Evolutionary conservation across 352 stramenopile species (phyloP), one percentile per base, ranked within the genome.

Genomic region (Phytophthora niederhauseri): DNA sequence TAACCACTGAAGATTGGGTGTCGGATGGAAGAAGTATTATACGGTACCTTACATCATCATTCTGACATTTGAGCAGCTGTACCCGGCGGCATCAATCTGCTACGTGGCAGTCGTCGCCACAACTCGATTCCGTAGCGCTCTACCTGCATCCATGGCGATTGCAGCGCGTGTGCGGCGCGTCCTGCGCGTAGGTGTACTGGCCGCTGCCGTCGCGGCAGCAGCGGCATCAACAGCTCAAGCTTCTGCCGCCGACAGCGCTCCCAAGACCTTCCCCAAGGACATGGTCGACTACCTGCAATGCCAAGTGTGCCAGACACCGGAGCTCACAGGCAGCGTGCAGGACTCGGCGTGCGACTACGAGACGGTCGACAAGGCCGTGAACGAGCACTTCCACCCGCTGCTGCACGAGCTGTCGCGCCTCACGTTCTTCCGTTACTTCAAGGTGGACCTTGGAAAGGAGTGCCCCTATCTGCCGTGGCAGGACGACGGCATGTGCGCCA

Each of bases 401-500:
- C 75, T 96, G 6, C 61, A 89, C 22, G 87, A 94, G 59, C 79
- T 96, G 28, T 90, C 87, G 30, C 77, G 77, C 48, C 78, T 92
- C 54, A 91, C 83, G 14, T 98, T 98, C 77, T 98, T 98, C 71
- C 92, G 92, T 43, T 98, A 97, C 81, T 98, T 97, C 67, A 96
- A 97, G 59, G 91, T 97, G 26, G 91, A 98, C 71, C 76, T 98
- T 48, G 87, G 87, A 56, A 92, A 92, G 45, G 76, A 91, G 52
- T 98, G 94, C 57, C 90, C 90, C 0, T 97, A 93, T 68, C 49
- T 72, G 51, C 66, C 70, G 48, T 98, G 93, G 93, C 75, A 94
- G 31, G 90, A 97, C 68, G 93, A 98, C 57, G 91, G 91, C 50
- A 91, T 94, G 83, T 98, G 94, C 73, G 83, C 85, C 52, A 95